Evolutionary conservation across 2,329 filamentous ascomycete genomes (phyloP), one percentile per base, ranked within the genome.

Genomic region (Aspergillus neotritici): DNA sequence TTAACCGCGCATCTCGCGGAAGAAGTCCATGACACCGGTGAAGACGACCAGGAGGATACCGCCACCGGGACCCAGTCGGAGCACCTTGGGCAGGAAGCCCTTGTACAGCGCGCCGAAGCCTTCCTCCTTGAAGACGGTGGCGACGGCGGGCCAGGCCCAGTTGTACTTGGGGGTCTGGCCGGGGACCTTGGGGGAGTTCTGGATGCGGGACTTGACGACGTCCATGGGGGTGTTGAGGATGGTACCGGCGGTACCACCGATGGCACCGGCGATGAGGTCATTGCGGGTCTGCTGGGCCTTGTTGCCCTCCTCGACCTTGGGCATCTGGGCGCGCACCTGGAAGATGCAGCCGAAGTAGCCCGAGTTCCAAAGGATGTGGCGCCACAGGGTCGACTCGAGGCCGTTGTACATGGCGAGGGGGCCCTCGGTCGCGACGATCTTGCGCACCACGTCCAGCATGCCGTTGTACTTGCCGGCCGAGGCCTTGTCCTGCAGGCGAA

Each of bases 281-380:
- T 95, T 96, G 46, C 78, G 71, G 70, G 94, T 86, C 71, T 96
- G 84, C 41, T 79, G 76, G 53, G 76, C 76, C 78, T 95, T 94
- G 68, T 80, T 84, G 34, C 68, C 68, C 11, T 65, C 62, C 43
- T 85, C 80, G n/a, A 84, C 82, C 63, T 81, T 78, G 49, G 93
- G 93, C 36, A 98, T 71, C 54, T 96, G 74, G 48, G 81, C 79
- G 64, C 90, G 86, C 50, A 97, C 87, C 72, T 98, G 93, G 82
- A 94, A 95, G 67, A 98, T 98, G 71, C 89, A 94, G 61, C 93
- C 93, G 67, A 98, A 98, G 78, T 95, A 96, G 46, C 90, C 91
- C 11, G 86, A 82, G 70, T 96, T 96, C 90, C 90, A 96, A 48
- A 89, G 75, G 43, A 89, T 82, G 70, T 98, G 93, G 51, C 93